Conservation (phyloP, 805 yeast genomes). For the Candida khao-thaluensis region DNA sequence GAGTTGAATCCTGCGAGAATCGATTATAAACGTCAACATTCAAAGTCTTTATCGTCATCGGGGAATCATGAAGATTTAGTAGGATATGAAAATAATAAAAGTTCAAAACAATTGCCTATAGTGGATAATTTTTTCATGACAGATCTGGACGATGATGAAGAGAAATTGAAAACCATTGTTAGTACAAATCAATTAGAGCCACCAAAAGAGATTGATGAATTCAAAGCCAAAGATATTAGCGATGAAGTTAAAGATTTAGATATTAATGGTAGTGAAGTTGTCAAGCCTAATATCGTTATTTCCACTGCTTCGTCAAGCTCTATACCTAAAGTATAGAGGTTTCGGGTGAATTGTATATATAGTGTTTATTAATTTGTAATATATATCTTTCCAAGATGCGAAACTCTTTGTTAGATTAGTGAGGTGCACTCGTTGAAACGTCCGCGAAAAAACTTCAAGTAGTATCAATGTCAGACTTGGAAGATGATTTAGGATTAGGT, state of each 20-base stretch:
- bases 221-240: neutral
- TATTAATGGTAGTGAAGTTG: neutral
- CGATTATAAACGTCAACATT: constrained; percentile 21
- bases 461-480: constrained; percentile 14
- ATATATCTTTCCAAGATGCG: too few relatives aligned
- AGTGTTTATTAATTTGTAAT: constrained; percentile 7
- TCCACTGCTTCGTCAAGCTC: constrained; percentile 15
- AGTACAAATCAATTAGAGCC: neutral
- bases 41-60: constrained; percentile 35
- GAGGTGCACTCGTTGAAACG: too few relatives aligned
- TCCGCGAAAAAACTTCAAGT: neutral
- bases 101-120: constrained; percentile 38
- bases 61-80: constrained; percentile 31
- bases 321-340: constrained; percentile 7
- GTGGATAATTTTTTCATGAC: constrained; percentile 41
- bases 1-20: constrained; percentile 11
- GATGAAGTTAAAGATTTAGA: constrained; percentile 4
- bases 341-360: constrained; percentile 6
- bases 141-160: constrained; percentile 8
- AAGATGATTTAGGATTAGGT: constrained; percentile 18
- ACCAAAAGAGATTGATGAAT: constrained; percentile 1
- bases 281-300: constrained; percentile 13
- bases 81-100: constrained; percentile 32
- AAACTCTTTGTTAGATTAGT: too few relatives aligned
- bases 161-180: constrained; percentile 1